Evolutionary conservation across 352 stramenopile species (phyloP), one percentile per base, ranked within the genome.

Genomic region (Globisporangium lucens): DNA sequence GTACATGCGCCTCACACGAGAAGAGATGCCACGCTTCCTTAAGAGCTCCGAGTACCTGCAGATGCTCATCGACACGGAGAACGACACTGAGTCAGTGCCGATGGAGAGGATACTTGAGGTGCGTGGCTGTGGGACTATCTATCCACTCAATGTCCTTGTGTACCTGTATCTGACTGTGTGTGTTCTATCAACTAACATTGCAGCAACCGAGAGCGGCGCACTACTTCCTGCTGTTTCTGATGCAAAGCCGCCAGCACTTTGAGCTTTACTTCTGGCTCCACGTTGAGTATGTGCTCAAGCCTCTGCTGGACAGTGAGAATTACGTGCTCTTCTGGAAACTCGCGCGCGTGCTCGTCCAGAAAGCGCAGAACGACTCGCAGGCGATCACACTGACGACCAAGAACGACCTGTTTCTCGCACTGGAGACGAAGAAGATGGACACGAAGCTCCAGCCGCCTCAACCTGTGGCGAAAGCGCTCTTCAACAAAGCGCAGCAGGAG

Each of bases 211-310:
- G 87, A 33, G 85, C 87, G 1, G 87, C 87, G 9, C 87, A 95
- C 67, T 95, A 95, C 63, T 95, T 95, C 68, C 57, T 95, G 43
- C 75, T 95, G 2, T 95, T 93, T 38, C 67, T 95, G 29, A 94
- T 95, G 87, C 85, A 95, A 61, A 93, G 84, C 15, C 81, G 87
- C 8, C 87, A 95, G 69, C 87, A 95, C 67, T 94, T 95, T 67
- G 86, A 94, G 47, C 72, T 95, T 7, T 95, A 94, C 75, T 93
- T 95, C 41, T 95, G 87, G 87, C 77, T 95, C 20, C 87, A 95
- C 68, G 83, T 94, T 38, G 87, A 95, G 69, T 95, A 94, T 64
- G 85, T 94, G 24, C 80, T 95, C 10, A 93, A 91, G 58, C 85
- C 81, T 2, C 63, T 91, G 36, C 55, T 93, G 29, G 80, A 89